Evolutionary conservation across 1,284 basidiomycete species (phyloP).

Genomic region (Schizophyllum amplum): DNA sequence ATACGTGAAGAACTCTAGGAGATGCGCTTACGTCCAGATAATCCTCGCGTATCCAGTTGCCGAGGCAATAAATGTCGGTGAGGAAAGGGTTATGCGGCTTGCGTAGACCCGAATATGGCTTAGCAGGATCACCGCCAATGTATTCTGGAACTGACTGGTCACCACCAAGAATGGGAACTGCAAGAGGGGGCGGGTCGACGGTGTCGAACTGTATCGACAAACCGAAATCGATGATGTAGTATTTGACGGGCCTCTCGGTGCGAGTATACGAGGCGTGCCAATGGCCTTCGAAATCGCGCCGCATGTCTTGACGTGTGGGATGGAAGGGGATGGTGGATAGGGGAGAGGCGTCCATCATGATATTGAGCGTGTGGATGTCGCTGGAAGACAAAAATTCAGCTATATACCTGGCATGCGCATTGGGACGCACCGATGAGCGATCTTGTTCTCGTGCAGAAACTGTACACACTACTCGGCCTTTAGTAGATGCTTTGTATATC

Average conservation of each 20-base stretch:
- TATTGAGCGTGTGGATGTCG: neutral
- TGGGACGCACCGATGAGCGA: neutral
- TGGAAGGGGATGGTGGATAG: constrained; percentile 7
- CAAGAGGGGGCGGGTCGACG: constrained; percentile 4
- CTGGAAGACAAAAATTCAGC: neutral
- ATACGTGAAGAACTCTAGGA: neutral
- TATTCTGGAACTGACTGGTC: neutral
- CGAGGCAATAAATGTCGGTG: constrained; percentile 5
- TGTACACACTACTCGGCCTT: neutral
- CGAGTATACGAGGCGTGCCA: neutral
- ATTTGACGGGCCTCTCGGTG: constrained; percentile 3
- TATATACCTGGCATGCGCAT: neutral
- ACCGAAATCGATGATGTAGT: constrained; percentile 9
- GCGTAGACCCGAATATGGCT: too few relatives aligned
- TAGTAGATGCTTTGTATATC: too few relatives aligned
- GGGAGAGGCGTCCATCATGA: constrained; percentile 7
- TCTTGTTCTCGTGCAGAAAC: neutral
- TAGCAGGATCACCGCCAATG: neutral
- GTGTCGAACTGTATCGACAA: constrained; percentile 5
- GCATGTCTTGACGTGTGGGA: neutral
- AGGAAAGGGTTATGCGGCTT: constrained; percentile 6
- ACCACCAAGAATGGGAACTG: neutral
- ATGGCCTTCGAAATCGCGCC: neutral
- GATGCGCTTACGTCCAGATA: neutral
- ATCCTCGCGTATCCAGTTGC: neutral